These are phyloP conservation scores for Trichoderma erinaceum DNA, from an alignment of 495 filamentous ascomycete species.

Conservation along the genomic window DNA sequence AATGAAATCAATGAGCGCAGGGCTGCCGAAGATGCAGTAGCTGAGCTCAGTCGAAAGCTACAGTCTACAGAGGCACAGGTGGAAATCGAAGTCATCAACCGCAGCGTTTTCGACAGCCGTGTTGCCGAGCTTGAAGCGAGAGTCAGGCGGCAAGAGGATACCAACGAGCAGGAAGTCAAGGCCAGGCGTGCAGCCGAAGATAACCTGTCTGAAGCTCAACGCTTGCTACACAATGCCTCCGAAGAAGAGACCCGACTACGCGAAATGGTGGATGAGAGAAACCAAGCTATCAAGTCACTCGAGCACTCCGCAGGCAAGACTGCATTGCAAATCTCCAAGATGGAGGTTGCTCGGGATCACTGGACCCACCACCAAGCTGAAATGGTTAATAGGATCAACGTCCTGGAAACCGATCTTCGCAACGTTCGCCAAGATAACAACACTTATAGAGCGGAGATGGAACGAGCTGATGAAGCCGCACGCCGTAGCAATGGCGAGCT, in stretches of 20 bases:
- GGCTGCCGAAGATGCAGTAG: constrained; percentile 37
- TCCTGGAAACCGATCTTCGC: constrained; percentile 42
- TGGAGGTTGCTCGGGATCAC: constrained; percentile 59
- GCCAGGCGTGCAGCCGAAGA: constrained; percentile 64
- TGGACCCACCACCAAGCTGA: constrained; percentile 60
- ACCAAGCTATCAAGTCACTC: constrained; percentile 36
- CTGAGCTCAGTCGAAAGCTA: constrained; percentile 39
- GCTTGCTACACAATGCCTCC: constrained; percentile 56
- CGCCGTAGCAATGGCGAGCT: constrained; percentile 39
- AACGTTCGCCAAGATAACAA: constrained; percentile 42
- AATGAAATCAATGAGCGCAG: constrained; percentile 35
- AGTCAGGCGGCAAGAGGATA: constrained; percentile 35
- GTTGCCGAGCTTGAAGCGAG: constrained; percentile 43
- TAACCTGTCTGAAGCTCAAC: constrained; percentile 62
- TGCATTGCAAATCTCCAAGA: constrained; percentile 52
- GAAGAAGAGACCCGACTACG: constrained; percentile 70
- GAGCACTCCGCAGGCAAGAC: constrained; percentile 46
- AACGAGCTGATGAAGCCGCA: constrained; percentile 36
- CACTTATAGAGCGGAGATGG: constrained; percentile 45
- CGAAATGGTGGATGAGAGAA: constrained; percentile 61
- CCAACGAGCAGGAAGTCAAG: constrained; percentile 53
- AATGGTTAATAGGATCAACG: constrained; percentile 45
- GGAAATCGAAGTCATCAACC: constrained; percentile 48
- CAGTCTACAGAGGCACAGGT: constrained; percentile 44
- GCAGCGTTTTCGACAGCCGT: constrained; percentile 40